Base-by-base conservation (phyloP, 179 eudicot species). In the Carnegiea gigantea region DNA sequence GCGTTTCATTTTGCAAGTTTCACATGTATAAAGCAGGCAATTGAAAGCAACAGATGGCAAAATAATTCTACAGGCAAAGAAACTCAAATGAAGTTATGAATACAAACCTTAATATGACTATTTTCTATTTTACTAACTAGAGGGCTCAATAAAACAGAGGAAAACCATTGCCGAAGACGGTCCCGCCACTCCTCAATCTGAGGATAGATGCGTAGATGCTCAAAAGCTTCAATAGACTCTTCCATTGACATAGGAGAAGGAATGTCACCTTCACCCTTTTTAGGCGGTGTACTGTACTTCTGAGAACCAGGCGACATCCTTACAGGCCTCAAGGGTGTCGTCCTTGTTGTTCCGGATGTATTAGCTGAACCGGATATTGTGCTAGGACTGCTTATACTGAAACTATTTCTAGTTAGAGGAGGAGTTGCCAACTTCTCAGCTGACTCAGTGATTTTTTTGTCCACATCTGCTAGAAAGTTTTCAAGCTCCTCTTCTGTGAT, bases 221-320 rank as follows among this genome's bases (percentile, higher is more conserved):
- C 89, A 89, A 94, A 91, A 81, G 98, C 95, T 86, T 90, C 95
- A 79, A 89, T 87, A 43, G 92, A 86, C 86, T 94, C 95, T 88
- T 95, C 99, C 95, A 92, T 95, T 40, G 99, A 91, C 98, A 95
- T 94, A 70, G 99, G 94, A 57, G 93, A 86, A 59, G 99, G 97
- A 83, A 92, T 87, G 64, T 94, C 99, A 70, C 87, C 91, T 81
- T 95, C 99, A 80, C 98, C 98, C 88, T 94, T 95, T 85, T 95
- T 95, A 6, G 99, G 98, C 77, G 99, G 93, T 77, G 99, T 92
- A 36, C 74, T 90, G 83, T 88, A 94, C 87, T 94, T 95, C 87
- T 95, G 99, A 51, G 98, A 93, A 76, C 91, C 91, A 80, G 99
- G 97, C 73, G 99, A 95, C 95, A 95, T 92, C 76, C 95, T 88